Base-by-base conservation (phyloP, 73 alveolate genomes). In the Symbiodinium pilosum region DNA sequence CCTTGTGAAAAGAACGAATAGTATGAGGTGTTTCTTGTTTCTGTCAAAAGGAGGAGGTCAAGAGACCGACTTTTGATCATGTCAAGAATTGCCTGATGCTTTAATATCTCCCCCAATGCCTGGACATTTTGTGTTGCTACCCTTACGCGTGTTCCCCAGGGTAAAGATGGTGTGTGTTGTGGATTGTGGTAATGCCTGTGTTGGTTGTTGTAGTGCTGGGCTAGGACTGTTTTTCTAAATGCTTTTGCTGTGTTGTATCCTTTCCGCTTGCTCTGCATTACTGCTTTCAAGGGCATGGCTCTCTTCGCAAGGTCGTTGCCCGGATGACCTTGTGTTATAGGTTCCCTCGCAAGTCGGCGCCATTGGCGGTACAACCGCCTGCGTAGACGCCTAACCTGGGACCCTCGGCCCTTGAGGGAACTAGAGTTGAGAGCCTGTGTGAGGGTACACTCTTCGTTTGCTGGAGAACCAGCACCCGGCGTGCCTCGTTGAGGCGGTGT, bases 371-470 rank as follows among this genome's bases (percentile, higher is more conserved):
- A 84, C 2, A 28, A 18, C 26, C 77, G 93, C 36, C 93, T 24
- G 20, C 77, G 41, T 6, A 34, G 7, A 3, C 9, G 32, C 5
- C 73, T 26, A 56, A 32, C 73, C n/a, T 32, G 26, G 34, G 51
- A n/a, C n/a, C n/a, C n/a, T n/a, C n/a, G n/a, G n/a, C n/a, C n/a
- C n/a, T n/a, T n/a, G n/a, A n/a, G n/a, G n/a, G n/a, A n/a, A n/a
- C n/a, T n/a, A n/a, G n/a, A n/a, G n/a, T n/a, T n/a, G n/a, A n/a
- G n/a, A n/a, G n/a, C n/a, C n/a, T n/a, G n/a, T n/a, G n/a, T n/a
- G n/a, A n/a, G n/a, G n/a, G n/a, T n/a, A 43, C 93, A 84, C 93
- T 84, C 93, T 84, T 84, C 93, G 93, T 84, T 68, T 4, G 43
- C 38, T 77, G 40, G 26, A 30, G 6, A 9, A 68, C 56, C 40